These are phyloP conservation scores for Flaveria trinervia DNA, from an alignment of 129 eudicot genomes.

Conservation along the genomic window DNA sequence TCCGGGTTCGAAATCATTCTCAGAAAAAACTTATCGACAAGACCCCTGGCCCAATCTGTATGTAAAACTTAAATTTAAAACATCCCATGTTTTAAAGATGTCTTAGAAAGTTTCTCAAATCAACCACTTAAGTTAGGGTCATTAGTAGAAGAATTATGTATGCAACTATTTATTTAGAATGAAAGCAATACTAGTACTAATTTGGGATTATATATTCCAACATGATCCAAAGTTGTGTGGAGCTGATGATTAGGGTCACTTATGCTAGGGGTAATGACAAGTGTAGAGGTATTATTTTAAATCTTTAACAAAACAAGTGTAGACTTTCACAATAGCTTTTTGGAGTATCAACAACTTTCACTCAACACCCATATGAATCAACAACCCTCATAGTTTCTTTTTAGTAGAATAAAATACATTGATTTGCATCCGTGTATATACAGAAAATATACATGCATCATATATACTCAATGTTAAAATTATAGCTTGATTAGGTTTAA, in stretches of 20 bases:
- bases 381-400: slow-evolving; percentile 7
- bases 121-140: too few species aligned
- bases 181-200: not conserved
- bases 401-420: not conserved
- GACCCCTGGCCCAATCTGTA: too few species aligned
- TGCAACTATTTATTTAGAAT: not conserved
- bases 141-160: not conserved
- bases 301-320: slow-evolving; percentile 1
- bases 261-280: slow-evolving; percentile 31
- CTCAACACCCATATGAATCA: slow-evolving; percentile 2
- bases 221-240: slow-evolving; percentile 14
- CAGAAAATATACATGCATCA: too few species aligned
- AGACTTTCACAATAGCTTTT: slow-evolving; percentile 13
- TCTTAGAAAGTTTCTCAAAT: too few species aligned
- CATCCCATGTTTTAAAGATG: too few species aligned
- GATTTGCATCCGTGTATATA: not conserved
- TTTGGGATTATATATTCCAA: slow-evolving; percentile 11
- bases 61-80: too few species aligned
- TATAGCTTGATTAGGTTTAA: too few species aligned
- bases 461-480: too few species aligned
- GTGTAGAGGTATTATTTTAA: not conserved
- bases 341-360: slow-evolving; percentile 10
- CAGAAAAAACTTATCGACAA: too few species aligned
- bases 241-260: slow-evolving; percentile 25
- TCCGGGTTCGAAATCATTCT: too few species aligned